Conservation (phyloP, 441 rosid species). For the Euphorbia celastroides region DNA sequence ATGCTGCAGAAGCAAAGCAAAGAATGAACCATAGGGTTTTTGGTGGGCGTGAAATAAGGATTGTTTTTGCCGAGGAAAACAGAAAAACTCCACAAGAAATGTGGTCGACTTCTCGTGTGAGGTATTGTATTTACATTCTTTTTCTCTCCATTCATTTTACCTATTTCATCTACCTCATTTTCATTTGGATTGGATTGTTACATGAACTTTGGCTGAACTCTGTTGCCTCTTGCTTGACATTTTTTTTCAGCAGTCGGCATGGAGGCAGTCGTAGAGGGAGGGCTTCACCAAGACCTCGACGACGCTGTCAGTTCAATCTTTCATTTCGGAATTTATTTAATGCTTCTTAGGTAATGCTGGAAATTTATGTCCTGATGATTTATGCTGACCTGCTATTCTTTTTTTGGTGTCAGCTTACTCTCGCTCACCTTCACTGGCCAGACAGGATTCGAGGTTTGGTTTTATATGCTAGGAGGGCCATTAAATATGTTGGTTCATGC, state of each 20-base stretch:
- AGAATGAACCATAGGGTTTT: constrained; percentile 69
- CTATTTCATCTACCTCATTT: background rate
- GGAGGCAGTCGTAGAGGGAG: constrained; percentile 58
- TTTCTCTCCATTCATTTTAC: background rate
- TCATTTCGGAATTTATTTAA: constrained; percentile 13
- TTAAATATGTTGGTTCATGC: background rate
- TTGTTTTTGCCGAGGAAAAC: constrained; percentile 93
- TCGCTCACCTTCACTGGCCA: constrained; percentile 53
- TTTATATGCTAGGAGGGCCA: constrained; percentile 4
- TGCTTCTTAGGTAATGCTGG: constrained; percentile 1
- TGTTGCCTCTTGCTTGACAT: background rate
- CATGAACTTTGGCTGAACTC: constrained; percentile 4
- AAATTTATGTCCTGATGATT: background rate
- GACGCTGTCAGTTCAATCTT: constrained; percentile 51
- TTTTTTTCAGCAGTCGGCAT: constrained; percentile 48
- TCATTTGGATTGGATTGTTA: constrained; percentile 1
- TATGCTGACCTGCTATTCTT: constrained; percentile 15
- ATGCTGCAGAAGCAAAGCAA: constrained; percentile 89
- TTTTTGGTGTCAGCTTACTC: constrained; percentile 54
- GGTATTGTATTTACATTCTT: constrained; percentile 26
- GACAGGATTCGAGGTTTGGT: constrained; percentile 56
- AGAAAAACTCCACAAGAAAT: constrained; percentile 87
- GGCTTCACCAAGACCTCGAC: constrained; percentile 53
- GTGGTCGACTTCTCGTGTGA: constrained; percentile 38
- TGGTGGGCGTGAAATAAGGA: constrained; percentile 91